Percentiles rank a stretch among this genome's conserved stretches.
Conservation (phyloP, 306 rosid species). For the Prunus armeniaca region DNA sequence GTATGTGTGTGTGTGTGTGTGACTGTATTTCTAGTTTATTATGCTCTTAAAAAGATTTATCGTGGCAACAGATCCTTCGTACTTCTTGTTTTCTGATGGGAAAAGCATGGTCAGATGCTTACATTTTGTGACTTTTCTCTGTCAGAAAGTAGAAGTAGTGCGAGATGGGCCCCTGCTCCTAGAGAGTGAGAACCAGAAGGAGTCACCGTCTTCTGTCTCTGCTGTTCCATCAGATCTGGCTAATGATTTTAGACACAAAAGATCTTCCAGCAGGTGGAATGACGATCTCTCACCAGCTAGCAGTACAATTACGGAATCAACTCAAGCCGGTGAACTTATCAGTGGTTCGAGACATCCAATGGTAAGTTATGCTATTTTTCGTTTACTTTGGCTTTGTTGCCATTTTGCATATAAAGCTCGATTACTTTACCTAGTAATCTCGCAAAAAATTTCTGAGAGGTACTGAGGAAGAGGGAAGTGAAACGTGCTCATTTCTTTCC, state of each 20-base stretch:
- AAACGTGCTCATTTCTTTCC: neutral
- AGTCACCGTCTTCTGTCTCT: constrained; percentile 40
- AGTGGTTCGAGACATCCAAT: constrained; percentile 53
- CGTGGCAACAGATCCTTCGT: neutral
- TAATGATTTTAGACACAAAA: constrained; percentile 64
- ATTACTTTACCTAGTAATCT: neutral
- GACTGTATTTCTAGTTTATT: neutral
- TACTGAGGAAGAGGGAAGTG: neutral
- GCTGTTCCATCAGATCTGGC: constrained; percentile 45
- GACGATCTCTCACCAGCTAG: constrained; percentile 79
- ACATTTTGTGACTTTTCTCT: constrained; percentile 2
- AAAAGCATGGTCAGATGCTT: constrained; percentile 12
- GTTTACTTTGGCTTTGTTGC: constrained; percentile 13
- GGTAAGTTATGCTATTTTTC: constrained; percentile 25
- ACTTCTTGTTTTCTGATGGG: neutral
- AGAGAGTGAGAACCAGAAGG: constrained; percentile 69
- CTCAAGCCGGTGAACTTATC: constrained; percentile 79
- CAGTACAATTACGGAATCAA: constrained; percentile 77
- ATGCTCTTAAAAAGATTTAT: neutral
- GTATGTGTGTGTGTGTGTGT: neutral
- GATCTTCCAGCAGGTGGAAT: constrained; percentile 82
- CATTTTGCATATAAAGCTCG: constrained; percentile 4
- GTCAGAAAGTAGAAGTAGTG: constrained; percentile 57
- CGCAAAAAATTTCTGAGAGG: neutral
- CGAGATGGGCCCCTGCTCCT: constrained; percentile 50